These are phyloP conservation scores for Sphagnum tenellum DNA, from an alignment of 225 moss, liverwort and hornwort species.

Conservation along the genomic window DNA sequence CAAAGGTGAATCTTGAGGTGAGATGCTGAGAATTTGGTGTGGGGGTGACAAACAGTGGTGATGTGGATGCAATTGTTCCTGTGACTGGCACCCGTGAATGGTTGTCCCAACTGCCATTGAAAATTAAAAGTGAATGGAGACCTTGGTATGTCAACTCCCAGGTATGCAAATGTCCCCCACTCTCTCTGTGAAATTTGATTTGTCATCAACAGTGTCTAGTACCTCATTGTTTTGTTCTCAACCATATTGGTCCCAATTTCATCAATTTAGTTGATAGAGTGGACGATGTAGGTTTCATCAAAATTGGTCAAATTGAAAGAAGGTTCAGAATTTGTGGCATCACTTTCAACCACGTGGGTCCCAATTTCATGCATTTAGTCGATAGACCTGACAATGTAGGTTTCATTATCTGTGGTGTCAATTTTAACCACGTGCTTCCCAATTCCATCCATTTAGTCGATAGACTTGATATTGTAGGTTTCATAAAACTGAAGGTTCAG, in stretches of 20 bases:
- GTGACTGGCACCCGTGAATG: slow-evolving; percentile 85
- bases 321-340: no score
- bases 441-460: no score
- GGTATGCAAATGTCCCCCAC: slow-evolving; percentile 12
- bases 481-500: background rate
- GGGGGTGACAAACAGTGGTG: slow-evolving; percentile 45
- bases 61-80: slow-evolving; percentile 90
- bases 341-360: no score
- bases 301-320: no score
- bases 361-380: background rate
- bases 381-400: background rate
- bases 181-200: background rate
- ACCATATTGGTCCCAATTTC: no score
- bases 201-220: no score
- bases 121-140: slow-evolving; percentile 58
- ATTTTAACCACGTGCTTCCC: no score
- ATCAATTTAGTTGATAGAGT: no score
- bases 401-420: no score
- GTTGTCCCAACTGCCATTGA: slow-evolving; percentile 56
- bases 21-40: background rate
- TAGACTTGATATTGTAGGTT: no score
- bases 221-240: no score
- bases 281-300: no score
- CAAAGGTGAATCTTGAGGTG: background rate
- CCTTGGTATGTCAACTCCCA: slow-evolving; percentile 64